Percentiles rank a stretch among this genome's conserved stretches.
These are phyloP conservation scores for Blastobotrys robertii DNA, from an alignment of 805 yeast species.

Conservation along the genomic window DNA sequence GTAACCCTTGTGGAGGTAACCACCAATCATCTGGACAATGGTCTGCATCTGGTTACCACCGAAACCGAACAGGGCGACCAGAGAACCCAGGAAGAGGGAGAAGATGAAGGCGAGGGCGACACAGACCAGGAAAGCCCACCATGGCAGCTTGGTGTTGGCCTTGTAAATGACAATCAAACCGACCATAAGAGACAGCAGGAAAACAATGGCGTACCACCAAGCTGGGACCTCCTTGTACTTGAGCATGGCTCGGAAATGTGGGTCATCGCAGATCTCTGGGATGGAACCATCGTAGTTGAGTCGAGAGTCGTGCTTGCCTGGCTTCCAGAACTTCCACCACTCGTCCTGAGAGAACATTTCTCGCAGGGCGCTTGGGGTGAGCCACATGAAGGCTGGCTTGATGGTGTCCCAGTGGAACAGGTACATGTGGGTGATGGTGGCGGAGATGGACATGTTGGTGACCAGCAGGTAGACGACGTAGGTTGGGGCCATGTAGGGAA, in stretches of 20 bases:
- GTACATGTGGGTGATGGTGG: slow-evolving; percentile 27
- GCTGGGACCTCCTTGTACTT: slow-evolving; percentile 54
- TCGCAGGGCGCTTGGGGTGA: slow-evolving; percentile 13
- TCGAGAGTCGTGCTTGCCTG: slow-evolving; percentile 18
- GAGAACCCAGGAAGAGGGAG: slow-evolving; percentile 41
- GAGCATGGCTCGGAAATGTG: slow-evolving; percentile 49
- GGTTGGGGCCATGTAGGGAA: slow-evolving; percentile 27
- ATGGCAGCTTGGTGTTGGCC: slow-evolving; percentile 38
- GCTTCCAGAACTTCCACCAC: slow-evolving; percentile 39
- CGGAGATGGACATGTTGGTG: slow-evolving; percentile 27
- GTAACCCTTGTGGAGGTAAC: slow-evolving; percentile 48
- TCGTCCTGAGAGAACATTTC: slow-evolving; percentile 26
- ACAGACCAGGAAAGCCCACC: slow-evolving; percentile 50
- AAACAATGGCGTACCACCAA: slow-evolving; percentile 39
- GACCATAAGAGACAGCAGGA: slow-evolving; percentile 35
- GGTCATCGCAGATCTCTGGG: slow-evolving; percentile 32
- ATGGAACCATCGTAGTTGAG: slow-evolving; percentile 12
- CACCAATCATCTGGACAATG: slow-evolving; percentile 43
- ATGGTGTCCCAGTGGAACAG: slow-evolving; percentile 24
- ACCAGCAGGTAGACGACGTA: slow-evolving; percentile 26
- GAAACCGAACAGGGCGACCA: slow-evolving; percentile 39
- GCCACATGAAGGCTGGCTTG: slow-evolving; percentile 21
- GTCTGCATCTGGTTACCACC: slow-evolving; percentile 39
- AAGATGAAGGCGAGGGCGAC: slow-evolving; percentile 41
- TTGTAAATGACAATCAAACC: slow-evolving; percentile 38